Conservation (phyloP, 371 early-diverging fungal species). For the Rhizopus stolonifer region DNA sequence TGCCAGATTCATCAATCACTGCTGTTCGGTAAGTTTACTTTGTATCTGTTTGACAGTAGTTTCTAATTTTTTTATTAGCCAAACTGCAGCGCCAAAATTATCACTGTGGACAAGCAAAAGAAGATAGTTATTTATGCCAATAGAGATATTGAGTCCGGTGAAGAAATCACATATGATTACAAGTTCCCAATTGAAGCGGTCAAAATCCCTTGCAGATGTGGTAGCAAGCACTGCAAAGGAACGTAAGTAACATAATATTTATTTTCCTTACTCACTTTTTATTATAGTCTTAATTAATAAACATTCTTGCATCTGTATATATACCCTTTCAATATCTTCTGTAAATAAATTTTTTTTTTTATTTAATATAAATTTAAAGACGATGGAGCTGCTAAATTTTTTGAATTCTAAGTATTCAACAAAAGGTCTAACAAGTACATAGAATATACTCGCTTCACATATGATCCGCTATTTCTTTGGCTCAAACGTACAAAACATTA, state of each 20-base stretch:
- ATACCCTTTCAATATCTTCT: too few species aligned
- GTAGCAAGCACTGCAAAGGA: constrained; percentile 80
- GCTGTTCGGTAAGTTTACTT: constrained; percentile 75
- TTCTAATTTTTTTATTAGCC: constrained; percentile 59
- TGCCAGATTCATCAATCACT: constrained; percentile 98
- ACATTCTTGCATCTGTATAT: background rate
- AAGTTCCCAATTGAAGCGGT: constrained; percentile 93
- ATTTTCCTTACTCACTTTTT: background rate
- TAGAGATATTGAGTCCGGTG: constrained; percentile 85
- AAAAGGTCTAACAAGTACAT: too few species aligned
- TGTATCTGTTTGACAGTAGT: background rate
- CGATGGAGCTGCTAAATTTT: too few species aligned
- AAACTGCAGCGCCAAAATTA: constrained; percentile 95
- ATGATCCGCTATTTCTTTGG: too few species aligned
- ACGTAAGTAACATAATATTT: constrained; percentile 44
- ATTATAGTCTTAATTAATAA: background rate
- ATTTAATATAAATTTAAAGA: too few species aligned
- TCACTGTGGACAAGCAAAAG: constrained; percentile 82
- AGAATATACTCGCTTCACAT: too few species aligned
- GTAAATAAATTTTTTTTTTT: too few species aligned
- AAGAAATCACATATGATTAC: constrained; percentile 99
- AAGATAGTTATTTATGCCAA: constrained; percentile 94
- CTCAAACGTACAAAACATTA: too few species aligned
- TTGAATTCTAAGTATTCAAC: too few species aligned
- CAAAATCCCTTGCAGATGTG: constrained; percentile 95